Evolutionary conservation across 805 yeast genomes (phyloP).

Genomic region (Saturnispora saitoi): DNA sequence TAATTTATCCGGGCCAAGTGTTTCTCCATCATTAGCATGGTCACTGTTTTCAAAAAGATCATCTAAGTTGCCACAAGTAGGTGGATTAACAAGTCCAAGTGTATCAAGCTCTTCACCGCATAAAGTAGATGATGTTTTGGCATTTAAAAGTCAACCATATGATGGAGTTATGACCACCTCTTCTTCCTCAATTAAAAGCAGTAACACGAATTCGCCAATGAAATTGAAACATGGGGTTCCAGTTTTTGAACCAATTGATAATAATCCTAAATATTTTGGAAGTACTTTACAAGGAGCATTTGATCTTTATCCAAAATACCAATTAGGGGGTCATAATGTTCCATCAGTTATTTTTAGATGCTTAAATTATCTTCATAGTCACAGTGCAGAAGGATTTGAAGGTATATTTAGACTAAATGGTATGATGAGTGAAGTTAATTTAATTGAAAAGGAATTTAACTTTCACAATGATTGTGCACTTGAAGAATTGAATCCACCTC

Average conservation of each 20-base stretch:
- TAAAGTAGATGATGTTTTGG: slow-evolving; percentile 17
- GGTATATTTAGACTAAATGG: slow-evolving; percentile 91
- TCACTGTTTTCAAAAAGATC: slow-evolving; percentile 4
- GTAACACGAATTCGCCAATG: slow-evolving; percentile 5
- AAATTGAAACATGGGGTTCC: background rate
- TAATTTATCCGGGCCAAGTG: background rate
- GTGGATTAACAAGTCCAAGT: slow-evolving; percentile 28
- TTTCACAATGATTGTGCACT: slow-evolving; percentile 61
- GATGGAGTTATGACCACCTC: slow-evolving; percentile 16
- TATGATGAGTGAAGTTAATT: slow-evolving; percentile 66
- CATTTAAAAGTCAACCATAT: slow-evolving; percentile 29
- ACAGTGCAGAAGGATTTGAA: slow-evolving; percentile 74
- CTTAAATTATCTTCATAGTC: slow-evolving; percentile 51
- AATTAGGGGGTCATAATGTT: slow-evolving; percentile 34
- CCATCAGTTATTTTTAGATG: slow-evolving; percentile 79
- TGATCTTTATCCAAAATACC: slow-evolving; percentile 40
- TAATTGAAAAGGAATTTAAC: slow-evolving; percentile 63
- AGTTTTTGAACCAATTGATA: slow-evolving; percentile 14
- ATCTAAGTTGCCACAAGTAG: slow-evolving; percentile 36
- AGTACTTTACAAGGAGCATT: slow-evolving; percentile 47
- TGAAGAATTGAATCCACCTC: slow-evolving; percentile 34
- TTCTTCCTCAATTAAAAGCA: background rate
- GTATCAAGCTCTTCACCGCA: slow-evolving; percentile 25
- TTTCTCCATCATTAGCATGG: slow-evolving; percentile 5
- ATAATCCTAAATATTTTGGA: slow-evolving; percentile 45